phyloP scores from a whole-genome alignment of 2,329 filamentous ascomycete species.

The Aspergillus clavatus region DNA sequence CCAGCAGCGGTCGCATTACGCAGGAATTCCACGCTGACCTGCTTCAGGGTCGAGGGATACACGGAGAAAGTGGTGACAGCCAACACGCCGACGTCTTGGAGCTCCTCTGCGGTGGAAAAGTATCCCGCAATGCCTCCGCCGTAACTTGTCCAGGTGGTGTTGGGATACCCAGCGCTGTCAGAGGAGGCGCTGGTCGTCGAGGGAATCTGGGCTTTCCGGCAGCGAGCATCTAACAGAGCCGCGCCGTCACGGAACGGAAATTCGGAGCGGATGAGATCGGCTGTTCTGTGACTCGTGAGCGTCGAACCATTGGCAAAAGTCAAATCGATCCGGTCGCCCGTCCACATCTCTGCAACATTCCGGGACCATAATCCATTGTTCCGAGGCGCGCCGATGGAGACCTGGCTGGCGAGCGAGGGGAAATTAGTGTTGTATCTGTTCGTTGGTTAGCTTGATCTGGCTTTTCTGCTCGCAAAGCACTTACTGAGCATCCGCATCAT shows the following conservation, averaged over 20 bases:
- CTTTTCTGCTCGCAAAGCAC: neutral
- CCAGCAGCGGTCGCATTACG: constrained; percentile 30
- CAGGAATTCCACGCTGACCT: constrained; percentile 16
- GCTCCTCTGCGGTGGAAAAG: neutral
- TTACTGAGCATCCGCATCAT: constrained; percentile 56
- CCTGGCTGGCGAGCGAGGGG: constrained; percentile 7
- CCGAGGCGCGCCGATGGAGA: neutral
- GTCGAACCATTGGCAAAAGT: neutral
- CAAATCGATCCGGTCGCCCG: neutral
- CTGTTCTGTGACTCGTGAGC: neutral
- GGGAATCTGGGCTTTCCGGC: neutral
- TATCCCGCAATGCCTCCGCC: neutral
- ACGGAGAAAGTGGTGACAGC: constrained; percentile 12
- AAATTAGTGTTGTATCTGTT: constrained; percentile 13
- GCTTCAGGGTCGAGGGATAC: constrained; percentile 8
- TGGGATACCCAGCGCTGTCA: constrained; percentile 14
- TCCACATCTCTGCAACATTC: neutral
- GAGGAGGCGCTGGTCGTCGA: constrained; percentile 7
- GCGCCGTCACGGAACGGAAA: neutral
- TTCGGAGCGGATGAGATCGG: neutral
- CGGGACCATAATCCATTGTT: neutral
- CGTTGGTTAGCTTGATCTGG: neutral
- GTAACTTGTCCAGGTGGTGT: constrained; percentile 12
- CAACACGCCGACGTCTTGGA: neutral
- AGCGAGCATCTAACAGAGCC: neutral